Conservation (phyloP, 495 filamentous ascomycete genomes). For the Aspergillus haitiensis region DNA sequence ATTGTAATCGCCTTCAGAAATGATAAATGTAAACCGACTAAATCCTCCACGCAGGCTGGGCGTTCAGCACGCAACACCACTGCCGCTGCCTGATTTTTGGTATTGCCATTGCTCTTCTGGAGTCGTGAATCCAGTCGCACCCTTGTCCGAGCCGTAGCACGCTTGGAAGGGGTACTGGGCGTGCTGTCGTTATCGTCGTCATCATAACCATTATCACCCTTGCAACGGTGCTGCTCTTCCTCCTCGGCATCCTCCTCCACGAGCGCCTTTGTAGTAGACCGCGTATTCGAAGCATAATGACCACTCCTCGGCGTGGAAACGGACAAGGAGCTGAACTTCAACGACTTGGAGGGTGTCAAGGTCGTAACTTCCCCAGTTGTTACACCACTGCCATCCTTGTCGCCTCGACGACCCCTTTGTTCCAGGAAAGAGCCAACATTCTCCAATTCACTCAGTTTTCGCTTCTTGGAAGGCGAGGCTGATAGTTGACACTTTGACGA, state of each 20-base stretch:
- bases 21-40: slow-evolving; percentile 39
- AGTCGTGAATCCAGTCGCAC: background rate
- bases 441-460: slow-evolving; percentile 46
- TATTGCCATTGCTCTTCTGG: no score
- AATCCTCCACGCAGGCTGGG: slow-evolving; percentile 35
- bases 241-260: slow-evolving; percentile 2
- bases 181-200: slow-evolving; percentile 6
- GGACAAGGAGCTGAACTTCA: slow-evolving; percentile 41
- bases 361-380: background rate
- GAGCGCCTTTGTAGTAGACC: slow-evolving; percentile 4
- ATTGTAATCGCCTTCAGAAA: slow-evolving; percentile 44
- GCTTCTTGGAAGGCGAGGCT: slow-evolving; percentile 49
- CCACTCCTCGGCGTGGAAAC: slow-evolving; percentile 43
- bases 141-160: slow-evolving; percentile 9
- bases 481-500: slow-evolving; percentile 18
- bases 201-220: background rate
- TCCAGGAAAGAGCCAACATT: slow-evolving; percentile 27
- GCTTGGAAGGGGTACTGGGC: slow-evolving; percentile 36
- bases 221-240: background rate
- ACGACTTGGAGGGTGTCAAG: slow-evolving; percentile 43
- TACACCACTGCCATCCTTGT: slow-evolving; percentile 8
- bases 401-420: background rate
- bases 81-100: background rate
- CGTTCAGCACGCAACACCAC: slow-evolving; percentile 24
- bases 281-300: slow-evolving; percentile 35